These are phyloP conservation scores for Gymnopus androsaceus DNA, from an alignment of 1,284 basidiomycete species.

Conservation along the genomic window DNA sequence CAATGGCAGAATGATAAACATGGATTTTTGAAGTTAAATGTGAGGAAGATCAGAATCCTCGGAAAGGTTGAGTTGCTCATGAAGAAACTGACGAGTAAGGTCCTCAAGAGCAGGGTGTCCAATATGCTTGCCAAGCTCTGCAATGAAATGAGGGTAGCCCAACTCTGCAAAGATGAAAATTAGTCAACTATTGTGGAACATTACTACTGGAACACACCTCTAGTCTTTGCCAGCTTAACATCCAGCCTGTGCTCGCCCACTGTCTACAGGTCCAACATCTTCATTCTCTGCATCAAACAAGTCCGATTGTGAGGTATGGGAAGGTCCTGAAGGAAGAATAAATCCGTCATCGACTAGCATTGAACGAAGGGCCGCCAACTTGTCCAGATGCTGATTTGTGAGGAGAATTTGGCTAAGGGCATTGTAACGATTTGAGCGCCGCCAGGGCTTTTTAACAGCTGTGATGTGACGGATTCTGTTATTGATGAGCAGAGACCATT, in stretches of 20 bases:
- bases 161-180: not conserved
- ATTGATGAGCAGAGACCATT: slow-evolving; percentile 20
- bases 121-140: slow-evolving; percentile 6
- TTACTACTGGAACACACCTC: slow-evolving; percentile 1
- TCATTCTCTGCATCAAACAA: slow-evolving; percentile 7
- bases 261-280: slow-evolving; percentile 8
- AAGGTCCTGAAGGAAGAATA: not conserved
- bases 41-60: slow-evolving; percentile 10
- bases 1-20: slow-evolving; percentile 27
- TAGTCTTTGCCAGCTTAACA: slow-evolving; percentile 7
- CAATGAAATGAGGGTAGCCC: slow-evolving; percentile 2
- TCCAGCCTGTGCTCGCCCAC: slow-evolving; percentile 1
- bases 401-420: slow-evolving; percentile 27
- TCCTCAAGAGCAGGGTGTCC: slow-evolving; percentile 10
- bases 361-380: slow-evolving; percentile 21
- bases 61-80: slow-evolving; percentile 15
- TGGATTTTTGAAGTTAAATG: slow-evolving; percentile 17
- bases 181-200: not conserved
- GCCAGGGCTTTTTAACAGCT: slow-evolving; percentile 30
- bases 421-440: slow-evolving; percentile 23
- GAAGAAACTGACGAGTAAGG: slow-evolving; percentile 19
- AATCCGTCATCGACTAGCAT: not conserved
- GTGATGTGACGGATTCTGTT: slow-evolving; percentile 22
- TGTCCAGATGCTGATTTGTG: slow-evolving; percentile 25
- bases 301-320: not conserved